These are phyloP conservation scores for Begonia fuchsioides DNA, from an alignment of 306 rosid genomes.

Conservation along the genomic window DNA sequence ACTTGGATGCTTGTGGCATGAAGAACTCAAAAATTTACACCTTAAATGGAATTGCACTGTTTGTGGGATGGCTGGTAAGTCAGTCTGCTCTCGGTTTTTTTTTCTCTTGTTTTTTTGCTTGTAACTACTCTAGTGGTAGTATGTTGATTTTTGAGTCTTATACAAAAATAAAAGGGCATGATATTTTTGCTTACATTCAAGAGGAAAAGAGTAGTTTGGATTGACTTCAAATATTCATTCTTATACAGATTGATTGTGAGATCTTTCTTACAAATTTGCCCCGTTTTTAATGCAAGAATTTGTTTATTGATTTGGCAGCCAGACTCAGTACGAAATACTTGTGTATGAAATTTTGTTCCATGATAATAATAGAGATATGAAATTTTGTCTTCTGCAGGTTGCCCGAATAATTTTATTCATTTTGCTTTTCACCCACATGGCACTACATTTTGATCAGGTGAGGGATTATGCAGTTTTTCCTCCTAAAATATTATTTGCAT, in stretches of 20 bases:
- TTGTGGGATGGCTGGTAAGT: slow-evolving; percentile 99
- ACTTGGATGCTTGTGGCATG: slow-evolving; percentile 60
- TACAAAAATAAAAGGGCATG: neutral
- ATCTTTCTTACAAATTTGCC: neutral
- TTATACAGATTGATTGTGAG: no score
- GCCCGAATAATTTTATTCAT: slow-evolving; percentile 76
- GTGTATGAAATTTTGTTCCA: no score
- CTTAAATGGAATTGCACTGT: slow-evolving; percentile 65
- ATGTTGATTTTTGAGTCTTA: neutral
- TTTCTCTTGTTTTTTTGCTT: neutral
- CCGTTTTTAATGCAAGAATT: neutral
- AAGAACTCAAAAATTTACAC: slow-evolving; percentile 53
- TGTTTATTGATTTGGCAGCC: no score
- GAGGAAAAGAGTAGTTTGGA: neutral
- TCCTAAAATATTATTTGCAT: no score
- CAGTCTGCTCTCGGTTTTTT: slow-evolving; percentile 18
- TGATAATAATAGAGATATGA: neutral
- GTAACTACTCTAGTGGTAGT: neutral
- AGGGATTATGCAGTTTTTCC: slow-evolving; percentile 11
- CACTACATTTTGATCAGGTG: slow-evolving; percentile 65
- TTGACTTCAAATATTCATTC: neutral
- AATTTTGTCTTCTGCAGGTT: slow-evolving; percentile 32
- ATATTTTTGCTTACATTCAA: neutral
- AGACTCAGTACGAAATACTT: no score
- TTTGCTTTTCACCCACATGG: slow-evolving; percentile 55